Conservation (phyloP, 768 basidiomycete genomes). For the Trametes cubensis region DNA sequence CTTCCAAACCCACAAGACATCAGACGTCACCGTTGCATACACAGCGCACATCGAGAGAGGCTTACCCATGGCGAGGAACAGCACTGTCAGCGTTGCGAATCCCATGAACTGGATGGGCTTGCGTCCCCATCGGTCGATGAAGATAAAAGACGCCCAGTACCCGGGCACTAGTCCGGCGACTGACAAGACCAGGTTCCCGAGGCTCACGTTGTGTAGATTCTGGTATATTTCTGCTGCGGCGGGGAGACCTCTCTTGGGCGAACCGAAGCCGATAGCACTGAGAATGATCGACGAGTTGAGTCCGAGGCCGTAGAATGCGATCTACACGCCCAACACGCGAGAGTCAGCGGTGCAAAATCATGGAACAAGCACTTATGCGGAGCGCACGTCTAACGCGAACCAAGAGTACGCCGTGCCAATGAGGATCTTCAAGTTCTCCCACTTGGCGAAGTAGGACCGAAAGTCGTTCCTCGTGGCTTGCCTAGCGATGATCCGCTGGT, state of each 20-base stretch:
- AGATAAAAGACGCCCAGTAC: slow-evolving; percentile 41
- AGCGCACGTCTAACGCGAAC: slow-evolving; percentile 83
- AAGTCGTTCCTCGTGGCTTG: slow-evolving; percentile 57
- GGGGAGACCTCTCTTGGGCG: slow-evolving; percentile 12
- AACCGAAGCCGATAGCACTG: slow-evolving; percentile 35
- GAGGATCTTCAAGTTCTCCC: slow-evolving; percentile 80
- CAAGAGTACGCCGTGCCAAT: slow-evolving; percentile 85
- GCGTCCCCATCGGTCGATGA: slow-evolving; percentile 44
- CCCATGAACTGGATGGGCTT: slow-evolving; percentile 45
- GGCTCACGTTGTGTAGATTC: slow-evolving; percentile 34
- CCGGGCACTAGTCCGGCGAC: slow-evolving; percentile 44
- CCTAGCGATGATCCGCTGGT: slow-evolving; percentile 53
- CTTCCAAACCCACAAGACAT: slow-evolving; percentile 18
- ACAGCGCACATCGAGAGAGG: not conserved
- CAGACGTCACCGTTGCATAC: not conserved
- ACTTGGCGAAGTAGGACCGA: slow-evolving; percentile 61
- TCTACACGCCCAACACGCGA: slow-evolving; percentile 17
- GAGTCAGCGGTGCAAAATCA: slow-evolving; percentile 19
- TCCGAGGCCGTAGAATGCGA: slow-evolving; percentile 54
- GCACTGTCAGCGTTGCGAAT: slow-evolving; percentile 38
- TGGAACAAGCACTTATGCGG: not conserved
- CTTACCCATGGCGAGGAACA: slow-evolving; percentile 39
- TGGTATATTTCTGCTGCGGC: slow-evolving; percentile 27
- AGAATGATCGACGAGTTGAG: slow-evolving; percentile 49
- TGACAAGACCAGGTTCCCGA: slow-evolving; percentile 42